Evolutionary conservation across 2,329 filamentous ascomycete genomes (phyloP).

Genomic region (Chaetothyriales sp.): DNA sequence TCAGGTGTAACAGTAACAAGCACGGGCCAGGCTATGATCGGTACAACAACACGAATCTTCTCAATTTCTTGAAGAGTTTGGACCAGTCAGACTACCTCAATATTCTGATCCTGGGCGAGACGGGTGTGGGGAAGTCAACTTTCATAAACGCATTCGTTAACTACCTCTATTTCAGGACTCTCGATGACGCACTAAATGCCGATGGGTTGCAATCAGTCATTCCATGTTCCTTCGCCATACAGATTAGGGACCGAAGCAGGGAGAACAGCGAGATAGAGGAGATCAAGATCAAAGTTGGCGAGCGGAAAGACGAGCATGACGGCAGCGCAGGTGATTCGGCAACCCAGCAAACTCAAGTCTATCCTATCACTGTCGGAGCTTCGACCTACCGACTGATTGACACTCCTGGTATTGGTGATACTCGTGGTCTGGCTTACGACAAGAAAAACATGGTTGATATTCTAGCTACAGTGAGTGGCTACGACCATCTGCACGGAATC

Average conservation of each 20-base stretch:
- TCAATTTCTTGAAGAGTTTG: background rate
- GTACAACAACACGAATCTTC: slow-evolving; percentile 12
- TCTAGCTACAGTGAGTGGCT: slow-evolving; percentile 22
- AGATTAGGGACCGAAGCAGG: slow-evolving; percentile 20
- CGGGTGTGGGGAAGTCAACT: slow-evolving; percentile 37
- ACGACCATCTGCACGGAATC: slow-evolving; percentile 29
- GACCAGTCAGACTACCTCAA: slow-evolving; percentile 25
- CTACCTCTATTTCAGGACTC: slow-evolving; percentile 23
- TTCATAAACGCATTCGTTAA: slow-evolving; percentile 29
- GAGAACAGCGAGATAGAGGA: slow-evolving; percentile 19
- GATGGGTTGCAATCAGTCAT: slow-evolving; percentile 25
- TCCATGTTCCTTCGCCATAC: slow-evolving; percentile 28
- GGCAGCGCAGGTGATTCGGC: slow-evolving; percentile 24
- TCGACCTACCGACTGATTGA: slow-evolving; percentile 28
- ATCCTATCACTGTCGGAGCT: slow-evolving; percentile 21
- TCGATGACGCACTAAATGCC: slow-evolving; percentile 27
- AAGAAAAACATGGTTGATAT: slow-evolving; percentile 30
- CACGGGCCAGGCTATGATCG: slow-evolving; percentile 18
- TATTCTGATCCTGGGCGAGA: slow-evolving; percentile 36
- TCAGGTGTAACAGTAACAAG: slow-evolving; percentile 21
- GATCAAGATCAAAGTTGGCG: slow-evolving; percentile 21
- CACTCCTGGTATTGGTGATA: slow-evolving; percentile 33
- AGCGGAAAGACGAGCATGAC: slow-evolving; percentile 22
- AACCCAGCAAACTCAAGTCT: slow-evolving; percentile 25
- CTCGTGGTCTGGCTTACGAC: slow-evolving; percentile 26